phyloP scores from a whole-genome alignment of 805 yeast species.

The Candida ipomoeae region DNA sequence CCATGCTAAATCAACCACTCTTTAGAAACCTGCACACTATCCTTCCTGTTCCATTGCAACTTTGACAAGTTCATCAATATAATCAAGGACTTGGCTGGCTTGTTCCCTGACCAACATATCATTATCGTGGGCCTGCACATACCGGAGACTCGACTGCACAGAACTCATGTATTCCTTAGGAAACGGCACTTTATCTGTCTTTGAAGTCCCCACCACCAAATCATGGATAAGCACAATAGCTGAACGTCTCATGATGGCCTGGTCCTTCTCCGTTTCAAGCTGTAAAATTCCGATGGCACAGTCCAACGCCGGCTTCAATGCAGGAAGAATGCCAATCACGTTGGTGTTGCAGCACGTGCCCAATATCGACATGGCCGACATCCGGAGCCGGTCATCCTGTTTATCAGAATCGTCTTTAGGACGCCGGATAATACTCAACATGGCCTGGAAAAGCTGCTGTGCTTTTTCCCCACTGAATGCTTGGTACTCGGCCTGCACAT shows the following conservation, averaged over 20 bases:
- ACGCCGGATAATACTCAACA: constrained; percentile 38
- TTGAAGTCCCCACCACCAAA: constrained; percentile 45
- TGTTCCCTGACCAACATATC: constrained; percentile 62
- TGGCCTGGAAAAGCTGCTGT: constrained; percentile 37
- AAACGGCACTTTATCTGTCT: constrained; percentile 45
- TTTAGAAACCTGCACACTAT: too few relatives aligned
- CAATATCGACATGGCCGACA: constrained; percentile 85
- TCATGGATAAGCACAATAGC: constrained; percentile 69
- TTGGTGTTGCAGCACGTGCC: constrained; percentile 63
- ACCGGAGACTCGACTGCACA: constrained; percentile 41
- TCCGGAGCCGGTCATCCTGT: constrained; percentile 59
- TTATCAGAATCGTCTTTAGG: constrained; percentile 20
- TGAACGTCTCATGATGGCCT: constrained; percentile 66
- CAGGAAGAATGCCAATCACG: constrained; percentile 47
- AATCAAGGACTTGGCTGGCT: constrained; percentile 34
- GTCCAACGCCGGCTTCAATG: constrained; percentile 60
- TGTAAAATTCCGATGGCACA: constrained; percentile 72
- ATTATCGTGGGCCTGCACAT: constrained; percentile 43
- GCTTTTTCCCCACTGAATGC: constrained; percentile 46
- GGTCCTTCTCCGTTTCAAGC: constrained; percentile 44
- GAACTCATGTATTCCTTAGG: constrained; percentile 46
- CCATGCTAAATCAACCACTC: too few relatives aligned
- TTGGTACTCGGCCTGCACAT: constrained; percentile 47
- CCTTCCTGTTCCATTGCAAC: constrained; percentile 11
- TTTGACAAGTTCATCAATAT: constrained; percentile 27